A percentile compares a stretch with the other conserved stretches of the same genome.
Evolutionary conservation across 495 filamentous ascomycete species (phyloP).

Genomic region (Saxispiralis lemnorum): DNA sequence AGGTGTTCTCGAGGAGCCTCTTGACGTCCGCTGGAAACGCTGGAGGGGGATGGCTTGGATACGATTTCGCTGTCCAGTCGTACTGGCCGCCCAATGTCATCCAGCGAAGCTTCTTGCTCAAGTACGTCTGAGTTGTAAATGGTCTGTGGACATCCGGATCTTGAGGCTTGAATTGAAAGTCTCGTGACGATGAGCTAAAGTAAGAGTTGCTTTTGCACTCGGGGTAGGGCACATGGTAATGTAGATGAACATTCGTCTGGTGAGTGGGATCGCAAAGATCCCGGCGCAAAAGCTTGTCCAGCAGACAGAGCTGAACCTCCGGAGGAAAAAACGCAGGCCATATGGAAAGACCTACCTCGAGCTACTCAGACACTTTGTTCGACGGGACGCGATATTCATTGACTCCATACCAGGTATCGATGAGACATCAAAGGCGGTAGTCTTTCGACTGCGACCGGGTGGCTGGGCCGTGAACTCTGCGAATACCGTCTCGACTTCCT

Average conservation of each 20-base stretch:
- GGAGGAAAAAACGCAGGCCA: conserved; percentile 55
- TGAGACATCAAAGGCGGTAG: too few species aligned
- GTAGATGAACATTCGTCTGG: conserved; percentile 71
- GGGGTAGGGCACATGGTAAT: conserved; percentile 61
- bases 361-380: not conserved
- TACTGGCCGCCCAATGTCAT: conserved; percentile 86
- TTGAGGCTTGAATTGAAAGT: conserved; percentile 35
- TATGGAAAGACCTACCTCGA: conserved; percentile 48
- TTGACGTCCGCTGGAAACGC: conserved; percentile 58
- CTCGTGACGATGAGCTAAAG: conserved; percentile 26
- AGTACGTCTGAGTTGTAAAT: conserved; percentile 42
- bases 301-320: conserved; percentile 45
- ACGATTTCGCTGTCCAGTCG: conserved; percentile 74
- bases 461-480: too few species aligned
- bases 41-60: conserved; percentile 50
- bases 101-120: conserved; percentile 74
- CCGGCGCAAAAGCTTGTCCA: conserved; percentile 55
- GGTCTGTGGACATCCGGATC: conserved; percentile 51
- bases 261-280: conserved; percentile 59
- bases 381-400: too few species aligned
- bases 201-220: conserved; percentile 24
- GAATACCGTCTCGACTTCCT: too few species aligned
- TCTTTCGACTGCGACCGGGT: too few species aligned
- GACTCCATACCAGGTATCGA: too few species aligned
- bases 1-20: conserved; percentile 41